Base-by-base conservation (phyloP, 371 early-diverging fungal species). In the Ordospora pajunii region DNA sequence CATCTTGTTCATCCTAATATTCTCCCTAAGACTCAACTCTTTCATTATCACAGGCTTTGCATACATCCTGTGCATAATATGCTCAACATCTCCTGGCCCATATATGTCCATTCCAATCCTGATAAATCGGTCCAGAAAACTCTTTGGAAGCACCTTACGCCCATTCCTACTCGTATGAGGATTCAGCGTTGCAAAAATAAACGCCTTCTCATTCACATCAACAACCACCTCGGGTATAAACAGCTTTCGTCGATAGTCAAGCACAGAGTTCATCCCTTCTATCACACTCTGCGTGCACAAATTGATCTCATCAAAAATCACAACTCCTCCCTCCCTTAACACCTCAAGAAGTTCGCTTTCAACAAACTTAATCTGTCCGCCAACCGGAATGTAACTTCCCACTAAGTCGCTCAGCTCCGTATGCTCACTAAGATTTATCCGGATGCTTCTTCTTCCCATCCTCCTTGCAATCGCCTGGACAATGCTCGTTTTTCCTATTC, bases 401-500 rank as follows among this genome's bases (percentile, higher is more conserved):
- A 96, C 92, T 46, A 99, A 86, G 86, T 99, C 99, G 88, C 91
- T 91, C 77, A 99, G 83, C 82, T 99, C 99, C 0, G 99, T 97
- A 82, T 97, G 95, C 77, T 97, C 97, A 22, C 92, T 92, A 70
- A 99, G 85, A 84, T 98, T 99, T 86, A 99, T 93, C 75, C 98
- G 90, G 46, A 94, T 91, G 17, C 94, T 83, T 2, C 85, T 87
- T 68, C 91, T 90, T 0, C 92, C 91, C 6, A 92, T 87, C 0
- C 90, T 86, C 4, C 87, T 87, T 2, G 94, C 94, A 53, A 97
- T 83, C 7, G 91, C 89, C 9, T 90, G 84, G 10, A 99, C 87
- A 37, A 99, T 86, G 67, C 91, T 90, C 0, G 97, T 96, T 82
- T 99, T 99, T 75, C 99, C 99, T 1, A 93, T 93, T 12, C 97